Base-by-base conservation (phyloP, 2,329 filamentous ascomycete genomes). In the Aspergillus luchuensis region DNA sequence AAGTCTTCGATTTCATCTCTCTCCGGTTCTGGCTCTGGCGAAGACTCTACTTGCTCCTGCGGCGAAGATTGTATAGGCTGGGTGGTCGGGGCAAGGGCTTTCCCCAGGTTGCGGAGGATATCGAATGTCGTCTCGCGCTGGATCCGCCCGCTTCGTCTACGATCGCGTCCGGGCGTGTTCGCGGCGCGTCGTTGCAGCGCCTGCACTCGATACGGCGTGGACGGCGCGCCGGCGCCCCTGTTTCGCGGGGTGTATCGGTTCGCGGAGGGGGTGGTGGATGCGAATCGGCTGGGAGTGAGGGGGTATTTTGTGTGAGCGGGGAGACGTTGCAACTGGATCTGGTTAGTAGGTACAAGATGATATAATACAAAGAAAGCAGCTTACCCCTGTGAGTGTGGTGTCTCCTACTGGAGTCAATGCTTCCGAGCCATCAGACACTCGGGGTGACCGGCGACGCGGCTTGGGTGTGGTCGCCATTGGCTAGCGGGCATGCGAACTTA, bases 101-200 rank as follows among this genome's bases (percentile, higher is more conserved):
- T 82, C 56, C 83, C 84, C 8, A 86, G 70, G 56, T 83, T 81
- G 51, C 79, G 76, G 56, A 86, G 69, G 25, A 83, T 79, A 67
- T 85, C 82, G 64, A 85, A 80, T 4, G 83, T 83, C 6, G 84
- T 85, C 68, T 85, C 83, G 43, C 83, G 73, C 66, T 83, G 79
- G 57, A 81, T 64, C 36, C 81, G 74, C 25, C 79, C 79, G 61
- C 82, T 85, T 62, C 80, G 77, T 57, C 82, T 72, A 49, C 80
- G 77, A 65, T 82, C 77, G 11, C 81, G 78, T 36, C 75, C 77
- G 19, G 83, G 81, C 2, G 82, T 84, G 63, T 80, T 80, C 5
- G 79, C 80, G 11, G 81, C 81, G 66, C 83, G 82, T 66, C 84
- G 80, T 70, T 84, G 80, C 28, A 84, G 74, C 8, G 84, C 83